These are phyloP conservation scores for Thermochaetoides dissita DNA, from an alignment of 2,329 filamentous ascomycete genomes.

Conservation along the genomic window DNA sequence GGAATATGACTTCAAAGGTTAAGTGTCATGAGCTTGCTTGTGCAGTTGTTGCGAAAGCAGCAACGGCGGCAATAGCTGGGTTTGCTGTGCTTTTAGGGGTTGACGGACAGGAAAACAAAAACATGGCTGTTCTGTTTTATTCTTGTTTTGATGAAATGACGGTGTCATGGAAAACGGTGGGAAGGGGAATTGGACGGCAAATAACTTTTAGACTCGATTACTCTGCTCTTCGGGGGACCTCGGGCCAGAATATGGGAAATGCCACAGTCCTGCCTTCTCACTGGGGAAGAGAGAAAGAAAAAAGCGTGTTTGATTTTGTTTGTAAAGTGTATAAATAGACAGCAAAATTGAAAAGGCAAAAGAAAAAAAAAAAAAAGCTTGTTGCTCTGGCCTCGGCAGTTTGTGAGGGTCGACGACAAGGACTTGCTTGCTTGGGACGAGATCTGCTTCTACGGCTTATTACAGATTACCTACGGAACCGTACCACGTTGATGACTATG, in stretches of 20 bases:
- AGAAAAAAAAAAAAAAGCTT: conserved; percentile 4
- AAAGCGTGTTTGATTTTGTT: conserved; percentile 10
- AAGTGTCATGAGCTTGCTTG: no score
- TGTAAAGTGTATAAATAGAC: conserved; percentile 12
- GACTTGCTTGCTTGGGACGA: no score
- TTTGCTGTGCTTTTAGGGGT: conserved; percentile 6
- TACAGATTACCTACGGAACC: no score
- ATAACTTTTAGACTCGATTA: conserved; percentile 8
- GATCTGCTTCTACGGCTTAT: no score
- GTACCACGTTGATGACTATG: no score
- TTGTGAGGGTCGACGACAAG: no score
- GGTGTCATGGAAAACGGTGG: conserved; percentile 5
- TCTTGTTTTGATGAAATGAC: conserved; percentile 1
- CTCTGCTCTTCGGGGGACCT: conserved; percentile 7
- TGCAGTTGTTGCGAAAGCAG: no score
- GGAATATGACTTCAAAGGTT: no score
- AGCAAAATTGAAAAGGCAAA: conserved; percentile 5
- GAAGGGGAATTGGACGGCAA: conserved; percentile 1
- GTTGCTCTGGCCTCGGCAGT: conserved; percentile 2
- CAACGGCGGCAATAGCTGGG: background rate
- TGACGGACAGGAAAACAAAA: background rate
- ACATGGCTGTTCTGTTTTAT: conserved; percentile 3
- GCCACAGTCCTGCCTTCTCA: background rate
- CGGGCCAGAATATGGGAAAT: conserved; percentile 1
- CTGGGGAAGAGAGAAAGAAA: conserved; percentile 8